These are phyloP conservation scores for Cadophora gregata DNA, from an alignment of 2,329 filamentous ascomycete species.

Conservation along the genomic window DNA sequence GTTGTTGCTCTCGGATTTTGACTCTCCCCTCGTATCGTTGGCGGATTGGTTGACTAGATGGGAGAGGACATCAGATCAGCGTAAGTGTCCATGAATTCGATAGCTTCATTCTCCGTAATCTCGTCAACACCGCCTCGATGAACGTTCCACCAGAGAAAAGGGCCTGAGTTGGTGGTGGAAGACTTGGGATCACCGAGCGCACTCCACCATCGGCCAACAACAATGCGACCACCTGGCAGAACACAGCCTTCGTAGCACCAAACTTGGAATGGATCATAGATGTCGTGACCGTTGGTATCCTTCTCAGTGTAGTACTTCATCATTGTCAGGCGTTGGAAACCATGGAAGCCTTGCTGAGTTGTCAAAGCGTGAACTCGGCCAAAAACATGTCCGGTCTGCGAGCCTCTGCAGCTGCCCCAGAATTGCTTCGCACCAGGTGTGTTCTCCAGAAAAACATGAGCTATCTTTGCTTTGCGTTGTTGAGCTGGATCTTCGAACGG, in stretches of 20 bases:
- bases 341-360: constrained; percentile 54
- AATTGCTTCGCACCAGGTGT: constrained; percentile 38
- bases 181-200: constrained; percentile 21
- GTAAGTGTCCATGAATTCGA: constrained; percentile 33
- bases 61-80: background rate
- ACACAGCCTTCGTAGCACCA: constrained; percentile 55
- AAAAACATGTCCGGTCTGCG: constrained; percentile 41
- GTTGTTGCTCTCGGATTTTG: background rate
- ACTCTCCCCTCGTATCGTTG: too few relatives aligned
- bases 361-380: constrained; percentile 58
- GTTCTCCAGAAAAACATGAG: background rate
- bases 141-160: constrained; percentile 47
- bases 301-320: constrained; percentile 53
- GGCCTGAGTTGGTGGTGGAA: constrained; percentile 36
- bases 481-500: constrained; percentile 30
- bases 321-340: constrained; percentile 60
- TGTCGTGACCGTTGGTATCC: constrained; percentile 27
- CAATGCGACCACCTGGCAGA: constrained; percentile 52
- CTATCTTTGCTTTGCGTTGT: background rate
- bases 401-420: constrained; percentile 47
- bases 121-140: constrained; percentile 28
- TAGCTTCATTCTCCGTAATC: constrained; percentile 32
- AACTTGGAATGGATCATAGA: constrained; percentile 41
- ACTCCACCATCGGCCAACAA: constrained; percentile 58
- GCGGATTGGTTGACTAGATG: background rate